phyloP scores from a whole-genome alignment of 768 basidiomycete species.

The Russula virescens region DNA sequence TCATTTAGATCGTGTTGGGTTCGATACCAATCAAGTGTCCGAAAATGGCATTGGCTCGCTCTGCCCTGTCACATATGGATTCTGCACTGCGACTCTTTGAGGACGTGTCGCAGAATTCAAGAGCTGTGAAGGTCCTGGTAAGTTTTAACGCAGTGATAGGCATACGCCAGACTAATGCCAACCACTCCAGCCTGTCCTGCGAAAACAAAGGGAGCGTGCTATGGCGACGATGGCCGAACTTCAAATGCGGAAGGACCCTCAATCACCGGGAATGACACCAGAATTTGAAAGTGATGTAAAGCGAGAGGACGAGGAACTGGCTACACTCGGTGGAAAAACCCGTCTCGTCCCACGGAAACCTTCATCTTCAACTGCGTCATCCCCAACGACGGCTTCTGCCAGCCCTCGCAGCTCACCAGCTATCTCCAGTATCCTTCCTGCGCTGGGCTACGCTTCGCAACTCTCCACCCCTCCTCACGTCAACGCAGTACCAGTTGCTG shows the following conservation, averaged over 20 bases:
- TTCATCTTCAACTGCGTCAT: slow-evolving; percentile 35
- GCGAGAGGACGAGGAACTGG: slow-evolving; percentile 55
- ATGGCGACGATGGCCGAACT: slow-evolving; percentile 32
- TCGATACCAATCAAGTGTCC: slow-evolving; percentile 59
- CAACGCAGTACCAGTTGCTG: slow-evolving; percentile 12
- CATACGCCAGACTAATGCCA: neutral
- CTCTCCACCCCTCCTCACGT: slow-evolving; percentile 41
- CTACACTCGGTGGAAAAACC: slow-evolving; percentile 57
- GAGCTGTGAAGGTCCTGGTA: slow-evolving; percentile 56
- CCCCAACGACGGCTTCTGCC: slow-evolving; percentile 28
- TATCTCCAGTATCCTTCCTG: slow-evolving; percentile 18
- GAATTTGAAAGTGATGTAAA: slow-evolving; percentile 37
- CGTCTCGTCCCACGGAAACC: slow-evolving; percentile 51
- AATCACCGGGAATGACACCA: slow-evolving; percentile 28
- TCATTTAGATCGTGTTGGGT: slow-evolving; percentile 56
- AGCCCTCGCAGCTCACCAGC: slow-evolving; percentile 31
- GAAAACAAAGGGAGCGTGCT: slow-evolving; percentile 51
- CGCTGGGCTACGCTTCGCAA: slow-evolving; percentile 41
- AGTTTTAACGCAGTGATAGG: slow-evolving; percentile 25
- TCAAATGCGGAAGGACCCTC: slow-evolving; percentile 30
- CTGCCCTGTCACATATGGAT: slow-evolving; percentile 63
- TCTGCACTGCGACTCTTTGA: slow-evolving; percentile 54
- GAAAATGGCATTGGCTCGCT: slow-evolving; percentile 56
- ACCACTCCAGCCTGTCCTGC: slow-evolving; percentile 49
- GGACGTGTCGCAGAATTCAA: slow-evolving; percentile 45